phyloP scores from a whole-genome alignment of 164 flowering plant genomes.

The Taxillus chinensis region DNA sequence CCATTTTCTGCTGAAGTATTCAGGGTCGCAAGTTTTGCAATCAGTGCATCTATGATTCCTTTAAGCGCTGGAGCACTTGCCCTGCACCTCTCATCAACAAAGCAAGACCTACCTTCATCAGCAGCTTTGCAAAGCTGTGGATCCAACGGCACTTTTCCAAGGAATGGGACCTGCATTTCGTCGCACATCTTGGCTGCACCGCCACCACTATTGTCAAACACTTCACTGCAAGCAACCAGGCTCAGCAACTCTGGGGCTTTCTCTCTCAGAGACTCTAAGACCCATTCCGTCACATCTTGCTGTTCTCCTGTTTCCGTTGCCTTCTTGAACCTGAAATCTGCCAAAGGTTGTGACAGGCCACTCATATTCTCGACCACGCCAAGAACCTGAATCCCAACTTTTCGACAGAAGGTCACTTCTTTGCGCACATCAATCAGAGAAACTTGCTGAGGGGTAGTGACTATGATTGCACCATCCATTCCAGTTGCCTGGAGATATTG shows the following conservation, averaged over 20 bases:
- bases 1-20: conserved; percentile 5
- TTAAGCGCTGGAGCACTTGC: conserved; percentile 66
- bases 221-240: conserved; percentile 56
- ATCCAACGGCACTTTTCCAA: conserved; percentile 88
- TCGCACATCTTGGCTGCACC: conserved; percentile 76
- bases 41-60: conserved; percentile 45
- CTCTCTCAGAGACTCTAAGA: conserved; percentile 35
- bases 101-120: conserved; percentile 88
- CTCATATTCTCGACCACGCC: conserved; percentile 98
- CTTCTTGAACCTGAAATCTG: conserved; percentile 47
- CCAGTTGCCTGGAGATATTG: conserved; percentile 68
- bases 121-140: conserved; percentile 88
- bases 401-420: conserved; percentile 88
- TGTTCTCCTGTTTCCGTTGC: conserved; percentile 42
- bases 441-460: conserved; percentile 89
- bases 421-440: conserved; percentile 86
- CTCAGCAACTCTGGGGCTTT: conserved; percentile 61
- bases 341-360: conserved; percentile 49
- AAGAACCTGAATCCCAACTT: conserved; percentile 57
- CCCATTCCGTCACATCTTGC: conserved; percentile 50
- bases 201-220: conserved; percentile 80
- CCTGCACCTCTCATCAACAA: conserved; percentile 41
- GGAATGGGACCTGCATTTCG: conserved; percentile 81
- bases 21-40: conserved; percentile 12
- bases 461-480: conserved; percentile 86